Conservation (phyloP, 2,329 filamentous ascomycete genomes). For the Calonectria crousiana region DNA sequence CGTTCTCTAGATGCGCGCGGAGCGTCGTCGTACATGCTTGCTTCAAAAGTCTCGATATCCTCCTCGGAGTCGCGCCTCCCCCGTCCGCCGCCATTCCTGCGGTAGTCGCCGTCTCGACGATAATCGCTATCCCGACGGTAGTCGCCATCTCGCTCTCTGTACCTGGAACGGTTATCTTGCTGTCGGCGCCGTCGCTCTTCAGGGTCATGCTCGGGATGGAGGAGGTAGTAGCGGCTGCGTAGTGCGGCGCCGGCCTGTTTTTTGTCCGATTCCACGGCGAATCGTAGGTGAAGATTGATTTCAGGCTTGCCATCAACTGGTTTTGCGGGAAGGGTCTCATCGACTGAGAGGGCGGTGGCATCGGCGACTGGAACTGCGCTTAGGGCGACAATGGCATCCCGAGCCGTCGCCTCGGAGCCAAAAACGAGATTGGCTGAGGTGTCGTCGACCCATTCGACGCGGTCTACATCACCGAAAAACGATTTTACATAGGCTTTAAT, state of each 20-base stretch:
- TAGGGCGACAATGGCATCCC: constrained; percentile 67
- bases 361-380: constrained; percentile 65
- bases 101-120: constrained; percentile 50
- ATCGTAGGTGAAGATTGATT: constrained; percentile 76
- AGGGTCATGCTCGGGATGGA: constrained; percentile 90
- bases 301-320: constrained; percentile 76
- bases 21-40: constrained; percentile 85
- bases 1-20: constrained; percentile 48
- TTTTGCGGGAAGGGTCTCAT: constrained; percentile 79
- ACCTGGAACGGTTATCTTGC: constrained; percentile 69
- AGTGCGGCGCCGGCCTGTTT: constrained; percentile 84
- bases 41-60: constrained; percentile 72
- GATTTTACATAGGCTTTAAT: constrained; percentile 81
- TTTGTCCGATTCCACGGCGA: constrained; percentile 80
- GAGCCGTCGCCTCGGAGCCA: constrained; percentile 63
- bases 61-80: constrained; percentile 58
- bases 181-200: constrained; percentile 75
- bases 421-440: constrained; percentile 90
- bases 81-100: constrained; percentile 52
- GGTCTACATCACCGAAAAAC: constrained; percentile 71
- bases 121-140: constrained; percentile 46
- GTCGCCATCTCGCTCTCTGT: constrained; percentile 68
- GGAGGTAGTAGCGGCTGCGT: constrained; percentile 90
- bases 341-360: constrained; percentile 65
- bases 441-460: constrained; percentile 96